Percentiles rank a stretch among this genome's conserved stretches.
Conservation (phyloP, 768 basidiomycete genomes). For the Kwoniella botswanensis region DNA sequence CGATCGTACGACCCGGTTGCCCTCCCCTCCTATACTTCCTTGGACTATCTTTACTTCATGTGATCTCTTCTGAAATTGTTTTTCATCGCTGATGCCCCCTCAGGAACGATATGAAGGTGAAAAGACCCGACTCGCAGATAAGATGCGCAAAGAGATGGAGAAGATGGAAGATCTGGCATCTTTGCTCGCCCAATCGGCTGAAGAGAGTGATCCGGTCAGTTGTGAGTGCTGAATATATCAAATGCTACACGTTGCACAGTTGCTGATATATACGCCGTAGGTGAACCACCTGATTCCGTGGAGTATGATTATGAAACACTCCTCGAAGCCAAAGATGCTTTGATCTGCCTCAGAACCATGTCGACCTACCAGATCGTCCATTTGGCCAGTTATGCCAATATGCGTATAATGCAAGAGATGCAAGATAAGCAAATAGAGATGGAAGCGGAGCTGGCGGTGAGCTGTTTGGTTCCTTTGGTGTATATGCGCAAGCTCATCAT, state of each 20-base stretch:
- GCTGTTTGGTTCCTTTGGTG: slow-evolving; percentile 26
- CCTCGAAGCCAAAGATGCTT: slow-evolving; percentile 65
- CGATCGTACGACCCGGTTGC: neutral
- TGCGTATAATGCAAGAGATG: slow-evolving; percentile 32
- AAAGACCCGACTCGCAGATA: slow-evolving; percentile 66
- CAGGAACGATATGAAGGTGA: slow-evolving; percentile 69
- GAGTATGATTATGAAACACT: slow-evolving; percentile 69
- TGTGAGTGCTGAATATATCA: slow-evolving; percentile 34
- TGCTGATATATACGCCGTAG: slow-evolving; percentile 24
- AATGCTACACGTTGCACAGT: too few relatives aligned
- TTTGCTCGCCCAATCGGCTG: slow-evolving; percentile 63
- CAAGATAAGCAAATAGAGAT: slow-evolving; percentile 65
- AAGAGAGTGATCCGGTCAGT: slow-evolving; percentile 58
- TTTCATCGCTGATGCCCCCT: slow-evolving; percentile 20
- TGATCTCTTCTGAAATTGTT: neutral
- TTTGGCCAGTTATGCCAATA: slow-evolving; percentile 39
- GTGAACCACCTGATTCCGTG: slow-evolving; percentile 55
- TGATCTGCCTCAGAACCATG: slow-evolving; percentile 60
- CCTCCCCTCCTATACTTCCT: neutral
- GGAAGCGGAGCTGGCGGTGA: slow-evolving; percentile 74
- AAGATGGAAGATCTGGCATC: slow-evolving; percentile 68
- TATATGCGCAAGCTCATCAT: neutral
- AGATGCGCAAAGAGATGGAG: slow-evolving; percentile 66
- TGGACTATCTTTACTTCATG: neutral
- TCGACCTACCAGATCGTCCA: slow-evolving; percentile 53